A percentile compares a stretch with the other conserved stretches of the same genome.
Conservation (phyloP, 441 rosid genomes). For the Populus hybrid region DNA sequence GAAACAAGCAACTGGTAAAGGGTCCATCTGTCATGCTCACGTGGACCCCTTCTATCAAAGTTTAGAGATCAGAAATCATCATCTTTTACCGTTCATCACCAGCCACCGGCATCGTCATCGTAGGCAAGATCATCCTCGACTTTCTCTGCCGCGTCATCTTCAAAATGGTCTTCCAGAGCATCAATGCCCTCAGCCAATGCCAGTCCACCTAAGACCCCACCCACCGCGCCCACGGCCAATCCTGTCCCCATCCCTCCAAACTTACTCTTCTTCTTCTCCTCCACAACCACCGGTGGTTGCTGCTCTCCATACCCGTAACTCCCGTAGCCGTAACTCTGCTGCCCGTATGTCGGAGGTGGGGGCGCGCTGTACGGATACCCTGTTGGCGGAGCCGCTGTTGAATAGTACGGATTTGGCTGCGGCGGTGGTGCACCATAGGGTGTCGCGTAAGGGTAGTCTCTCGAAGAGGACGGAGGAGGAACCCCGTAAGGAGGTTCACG, state of each 20-base stretch:
- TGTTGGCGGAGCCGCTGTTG: conserved; percentile 20
- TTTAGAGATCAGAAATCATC: not conserved
- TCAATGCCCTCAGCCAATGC: conserved; percentile 66
- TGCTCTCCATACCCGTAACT: conserved; percentile 1
- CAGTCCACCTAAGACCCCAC: conserved; percentile 66
- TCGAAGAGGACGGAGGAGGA: conserved; percentile 26
- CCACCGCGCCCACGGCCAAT: conserved; percentile 78
- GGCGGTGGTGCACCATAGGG: conserved; percentile 20
- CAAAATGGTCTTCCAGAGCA: conserved; percentile 59
- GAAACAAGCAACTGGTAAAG: not conserved
- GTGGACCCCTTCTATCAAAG: not conserved
- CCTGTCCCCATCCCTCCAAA: conserved; percentile 91
- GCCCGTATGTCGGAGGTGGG: conserved; percentile 21
- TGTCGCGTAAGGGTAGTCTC: conserved; percentile 24
- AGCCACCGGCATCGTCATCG: conserved; percentile 29
- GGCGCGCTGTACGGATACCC: conserved; percentile 27
- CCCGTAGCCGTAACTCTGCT: conserved; percentile 27
- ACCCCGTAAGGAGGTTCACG: conserved; percentile 40
- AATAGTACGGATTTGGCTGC: conserved; percentile 7
- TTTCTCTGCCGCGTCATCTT: conserved; percentile 55
- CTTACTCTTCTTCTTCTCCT: conserved; percentile 54
- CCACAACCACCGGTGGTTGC: conserved; percentile 7
- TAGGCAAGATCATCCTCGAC: conserved; percentile 57
- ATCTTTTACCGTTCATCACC: not conserved
- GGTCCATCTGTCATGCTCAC: not conserved